phyloP scores from a whole-genome alignment of 805 yeast species.

The Saturnispora ahearnii region DNA sequence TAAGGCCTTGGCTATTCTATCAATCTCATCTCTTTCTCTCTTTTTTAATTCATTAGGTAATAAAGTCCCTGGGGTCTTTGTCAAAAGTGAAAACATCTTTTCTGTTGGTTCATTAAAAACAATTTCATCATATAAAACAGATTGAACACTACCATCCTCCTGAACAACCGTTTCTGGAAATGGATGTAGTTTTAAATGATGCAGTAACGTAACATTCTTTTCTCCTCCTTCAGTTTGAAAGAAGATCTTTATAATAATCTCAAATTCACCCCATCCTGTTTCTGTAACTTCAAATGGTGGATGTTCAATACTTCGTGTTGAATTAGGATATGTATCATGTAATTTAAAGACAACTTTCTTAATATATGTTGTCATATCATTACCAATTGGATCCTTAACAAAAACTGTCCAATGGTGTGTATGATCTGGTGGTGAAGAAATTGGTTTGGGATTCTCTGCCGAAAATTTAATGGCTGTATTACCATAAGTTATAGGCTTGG shows the following conservation, averaged over 20 bases:
- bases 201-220: constrained; percentile 77
- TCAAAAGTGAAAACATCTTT: constrained; percentile 66
- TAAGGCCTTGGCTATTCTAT: constrained; percentile 36
- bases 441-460: constrained; percentile 38
- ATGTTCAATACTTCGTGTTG: constrained; percentile 74
- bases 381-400: constrained; percentile 69
- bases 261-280: constrained; percentile 99
- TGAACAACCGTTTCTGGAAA: constrained; percentile 29
- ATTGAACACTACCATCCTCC: constrained; percentile 43
- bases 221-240: constrained; percentile 84
- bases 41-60: constrained; percentile 33
- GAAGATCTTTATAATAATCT: constrained; percentile 76
- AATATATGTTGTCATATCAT: constrained; percentile 71
- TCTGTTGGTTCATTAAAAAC: constrained; percentile 97
- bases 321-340: constrained; percentile 86
- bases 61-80: constrained; percentile 54
- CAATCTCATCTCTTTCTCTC: constrained; percentile 58
- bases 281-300: constrained; percentile 96
- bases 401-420: constrained; percentile 96
- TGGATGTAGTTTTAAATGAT: constrained; percentile 87
- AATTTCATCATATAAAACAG: constrained; percentile 74
- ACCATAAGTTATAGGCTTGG: constrained; percentile 76
- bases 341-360: constrained; percentile 89
- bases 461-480: constrained; percentile 67
- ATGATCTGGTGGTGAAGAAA: constrained; percentile 73